Base-by-base conservation (phyloP, 2,329 filamentous ascomycete genomes). In the Neopestalotiopsis sp. region DNA sequence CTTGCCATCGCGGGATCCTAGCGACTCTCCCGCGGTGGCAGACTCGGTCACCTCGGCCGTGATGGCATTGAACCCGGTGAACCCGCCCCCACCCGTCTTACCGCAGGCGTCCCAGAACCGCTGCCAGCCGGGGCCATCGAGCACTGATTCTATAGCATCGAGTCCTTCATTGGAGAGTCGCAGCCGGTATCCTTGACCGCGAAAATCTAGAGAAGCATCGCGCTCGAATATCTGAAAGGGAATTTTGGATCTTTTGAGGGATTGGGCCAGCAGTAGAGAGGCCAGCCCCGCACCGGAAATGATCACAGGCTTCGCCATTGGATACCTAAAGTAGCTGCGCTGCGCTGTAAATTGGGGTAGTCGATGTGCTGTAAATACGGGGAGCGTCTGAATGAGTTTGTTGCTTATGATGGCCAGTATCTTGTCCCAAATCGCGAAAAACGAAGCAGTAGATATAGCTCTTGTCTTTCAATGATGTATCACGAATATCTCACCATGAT, bases 181-280 rank as follows among this genome's bases (percentile, higher is more conserved):
- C 6, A 91, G 80, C 2, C 89, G 80, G 77, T 91, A 91, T 0
- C 89, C 89, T 74, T 91, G 89, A 0, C 86, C 88, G 59, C 89
- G 88, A 72, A 88, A 89, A 1, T 74, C 69, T 61, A 85, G 79
- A 0, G 82, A 84, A 0, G 76, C 70, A 70, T 89, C 86, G 57
- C 86, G 86, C 77, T 91, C 88, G 73, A 86, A 90, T 58, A 90
- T 84, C 49, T 76, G 80, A 76, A 88, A 90, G 0, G 84, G 82
- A n/a, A 87, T 84, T 0, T 75, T 75, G 61, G 81, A 78, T 1
- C 70, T 75, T 1, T 78, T 80, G 1, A 85, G 79, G 7, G 82
- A 82, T 59, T 83, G 83, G 0, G 81, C 84, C 1, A 86, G 76
- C 0, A 85, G 75, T 1, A 86, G 79, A 0, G 83, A 84, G 2